These are phyloP conservation scores for Fusarium sterilihyphosum DNA, from an alignment of 2,329 filamentous ascomycete species.

Conservation along the genomic window DNA sequence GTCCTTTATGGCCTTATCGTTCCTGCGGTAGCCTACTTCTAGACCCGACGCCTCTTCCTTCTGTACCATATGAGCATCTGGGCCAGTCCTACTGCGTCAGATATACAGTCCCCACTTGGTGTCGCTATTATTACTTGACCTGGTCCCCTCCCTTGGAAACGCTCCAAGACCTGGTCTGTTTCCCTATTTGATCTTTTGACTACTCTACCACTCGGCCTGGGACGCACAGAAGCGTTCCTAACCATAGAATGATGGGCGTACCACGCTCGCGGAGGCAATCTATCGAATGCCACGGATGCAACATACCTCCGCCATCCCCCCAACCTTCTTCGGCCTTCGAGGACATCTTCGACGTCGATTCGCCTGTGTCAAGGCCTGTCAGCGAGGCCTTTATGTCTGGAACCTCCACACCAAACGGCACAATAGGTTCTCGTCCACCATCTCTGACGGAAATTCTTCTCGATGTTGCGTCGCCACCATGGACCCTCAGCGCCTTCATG, in stretches of 20 bases:
- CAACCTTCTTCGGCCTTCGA: constrained; percentile 57
- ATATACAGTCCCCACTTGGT: constrained; percentile 26
- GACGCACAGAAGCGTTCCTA: constrained; percentile 33
- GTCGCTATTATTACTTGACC: constrained; percentile 38
- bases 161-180: constrained; percentile 10
- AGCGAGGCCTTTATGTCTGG: constrained; percentile 60
- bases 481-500: constrained; percentile 93
- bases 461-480: constrained; percentile 86
- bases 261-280: constrained; percentile 57
- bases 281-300: constrained; percentile 55
- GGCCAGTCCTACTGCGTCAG: constrained; percentile 31
- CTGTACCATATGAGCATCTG: constrained; percentile 36
- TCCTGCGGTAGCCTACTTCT: constrained; percentile 37
- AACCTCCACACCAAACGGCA: constrained; percentile 48
- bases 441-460: constrained; percentile 88
- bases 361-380: constrained; percentile 57
- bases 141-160: constrained; percentile 28
- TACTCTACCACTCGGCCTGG: constrained; percentile 26
- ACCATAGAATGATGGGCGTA: constrained; percentile 55
- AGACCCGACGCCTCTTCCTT: constrained; percentile 39
- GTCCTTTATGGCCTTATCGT: constrained; percentile 23
- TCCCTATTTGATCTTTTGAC: constrained; percentile 13
- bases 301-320: constrained; percentile 55
- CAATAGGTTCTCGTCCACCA: constrained; percentile 59
- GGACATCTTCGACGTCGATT: constrained; percentile 56